Percentiles rank a stretch among this genome's conserved stretches.
Evolutionary conservation across 345 rosid species (phyloP).

Genomic region (Citrus reticulata): DNA sequence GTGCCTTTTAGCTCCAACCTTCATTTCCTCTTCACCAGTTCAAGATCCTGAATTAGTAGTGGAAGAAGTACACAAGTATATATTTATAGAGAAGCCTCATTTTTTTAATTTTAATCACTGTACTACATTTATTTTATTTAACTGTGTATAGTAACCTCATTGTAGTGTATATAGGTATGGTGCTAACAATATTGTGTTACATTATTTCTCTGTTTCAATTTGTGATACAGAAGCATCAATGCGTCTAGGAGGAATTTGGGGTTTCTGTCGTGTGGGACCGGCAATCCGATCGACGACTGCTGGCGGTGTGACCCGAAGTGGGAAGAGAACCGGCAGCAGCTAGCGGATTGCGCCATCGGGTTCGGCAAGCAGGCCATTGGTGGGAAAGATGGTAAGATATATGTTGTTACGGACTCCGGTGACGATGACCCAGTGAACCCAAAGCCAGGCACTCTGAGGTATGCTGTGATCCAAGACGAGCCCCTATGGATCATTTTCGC

Average conservation of each 20-base stretch:
- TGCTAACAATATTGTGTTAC: not conserved
- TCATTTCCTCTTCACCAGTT: slow-evolving; percentile 40
- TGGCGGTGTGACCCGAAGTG: slow-evolving; percentile 62
- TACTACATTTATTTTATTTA: not conserved
- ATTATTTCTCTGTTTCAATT: not conserved
- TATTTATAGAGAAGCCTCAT: not conserved
- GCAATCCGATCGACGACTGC: slow-evolving; percentile 65
- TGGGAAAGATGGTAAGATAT: slow-evolving; percentile 57
- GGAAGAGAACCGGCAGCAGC: slow-evolving; percentile 50
- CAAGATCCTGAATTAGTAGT: slow-evolving; percentile 51
- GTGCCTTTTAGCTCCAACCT: slow-evolving; percentile 27
- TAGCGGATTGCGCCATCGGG: slow-evolving; percentile 60
- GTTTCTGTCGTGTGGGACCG: slow-evolving; percentile 56
- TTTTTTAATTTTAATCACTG: not conserved
- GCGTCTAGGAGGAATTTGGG: slow-evolving; percentile 63
- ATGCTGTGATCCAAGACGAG: slow-evolving; percentile 54
- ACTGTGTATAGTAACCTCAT: not conserved
- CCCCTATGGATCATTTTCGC: slow-evolving; percentile 62
- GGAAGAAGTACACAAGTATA: slow-evolving; percentile 44
- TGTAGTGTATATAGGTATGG: not conserved
- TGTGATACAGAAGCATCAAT: slow-evolving; percentile 41
- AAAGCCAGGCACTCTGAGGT: slow-evolving; percentile 56
- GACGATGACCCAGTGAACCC: slow-evolving; percentile 50
- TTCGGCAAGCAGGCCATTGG: slow-evolving; percentile 69
- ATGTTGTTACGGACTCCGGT: slow-evolving; percentile 45